Base-by-base conservation (phyloP, 139 green algal genomes). In the Closterium sp. region DNA sequence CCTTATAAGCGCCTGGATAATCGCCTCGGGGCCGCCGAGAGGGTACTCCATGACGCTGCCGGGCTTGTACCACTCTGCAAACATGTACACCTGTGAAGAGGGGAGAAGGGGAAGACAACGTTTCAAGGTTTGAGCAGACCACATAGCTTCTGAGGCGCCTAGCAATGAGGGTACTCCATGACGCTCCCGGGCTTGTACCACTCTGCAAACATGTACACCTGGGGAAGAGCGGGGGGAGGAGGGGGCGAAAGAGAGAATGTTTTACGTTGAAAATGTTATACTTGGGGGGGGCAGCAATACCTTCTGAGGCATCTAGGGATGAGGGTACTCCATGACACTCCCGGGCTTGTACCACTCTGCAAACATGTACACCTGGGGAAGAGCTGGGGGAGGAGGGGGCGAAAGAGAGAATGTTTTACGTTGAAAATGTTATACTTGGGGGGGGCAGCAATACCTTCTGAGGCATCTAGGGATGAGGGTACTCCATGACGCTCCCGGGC, bases 91-190 rank as follows among this genome's bases (percentile, higher is more conserved):
- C 45, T 90, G 89, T 7, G 38, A 7, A n/a, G n/a, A n/a, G n/a
- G n/a, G n/a, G n/a, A n/a, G n/a, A n/a, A n/a, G n/a, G n/a, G n/a
- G n/a, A n/a, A n/a, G n/a, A n/a, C n/a, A n/a, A n/a, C n/a, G n/a
- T n/a, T n/a, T n/a, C n/a, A n/a, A n/a, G n/a, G n/a, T n/a, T n/a
- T n/a, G n/a, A n/a, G n/a, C n/a, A n/a, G n/a, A n/a, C n/a, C n/a
- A n/a, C n/a, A n/a, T n/a, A n/a, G n/a, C n/a, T n/a, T n/a, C n/a
- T n/a, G n/a, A n/a, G n/a, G n/a, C n/a, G n/a, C n/a, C n/a, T n/a
- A n/a, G n/a, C n/a, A n/a, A n/a, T n/a, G 89, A 0, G 98, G 98
- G 92, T 98, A 99, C 94, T 99, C 98, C 7, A 97, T 91, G 38
- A 34, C 90, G 30, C 93, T 92, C 10, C 93, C 93, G 42, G 28